Conservation (phyloP, 345 rosid genomes). For the Pistacia vera region DNA sequence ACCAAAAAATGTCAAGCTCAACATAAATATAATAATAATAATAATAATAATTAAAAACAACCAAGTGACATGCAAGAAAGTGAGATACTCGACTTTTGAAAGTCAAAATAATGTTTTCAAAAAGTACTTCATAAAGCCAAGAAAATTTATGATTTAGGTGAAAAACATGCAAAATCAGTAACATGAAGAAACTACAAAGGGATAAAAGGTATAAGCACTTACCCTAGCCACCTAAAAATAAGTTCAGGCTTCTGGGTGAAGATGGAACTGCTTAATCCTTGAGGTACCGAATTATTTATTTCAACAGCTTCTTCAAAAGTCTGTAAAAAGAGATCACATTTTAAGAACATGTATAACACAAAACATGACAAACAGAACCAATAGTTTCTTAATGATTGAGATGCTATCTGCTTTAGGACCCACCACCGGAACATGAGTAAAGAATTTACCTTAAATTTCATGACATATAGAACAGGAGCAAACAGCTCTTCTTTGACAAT, state of each 20-base stretch:
- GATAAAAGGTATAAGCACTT: slow-evolving; percentile 19
- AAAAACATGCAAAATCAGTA: not conserved
- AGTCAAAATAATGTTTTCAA: not conserved
- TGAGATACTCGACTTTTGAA: not conserved
- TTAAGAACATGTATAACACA: slow-evolving; percentile 7
- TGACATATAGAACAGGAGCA: slow-evolving; percentile 87
- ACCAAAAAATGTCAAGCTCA: not conserved
- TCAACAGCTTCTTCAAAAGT: slow-evolving; percentile 81
- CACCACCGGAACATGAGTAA: not conserved
- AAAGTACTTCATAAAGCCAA: not conserved
- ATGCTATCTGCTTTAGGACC: not conserved
- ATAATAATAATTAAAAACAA: not conserved
- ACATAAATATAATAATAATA: too few relatives aligned
- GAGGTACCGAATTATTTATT: slow-evolving; percentile 92
- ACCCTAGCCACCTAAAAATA: slow-evolving; percentile 95
- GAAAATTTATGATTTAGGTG: not conserved
- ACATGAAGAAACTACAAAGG: not conserved
- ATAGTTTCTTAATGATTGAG: not conserved
- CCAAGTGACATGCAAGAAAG: not conserved
- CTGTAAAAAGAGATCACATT: slow-evolving; percentile 38
- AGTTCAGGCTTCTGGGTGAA: slow-evolving; percentile 76
- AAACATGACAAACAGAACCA: not conserved
- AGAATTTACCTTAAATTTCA: slow-evolving; percentile 79
- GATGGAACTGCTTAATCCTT: slow-evolving; percentile 94
- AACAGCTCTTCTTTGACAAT: slow-evolving; percentile 90